Conservation (phyloP, 169 alveolate species). For the Condylostoma magnum region DNA sequence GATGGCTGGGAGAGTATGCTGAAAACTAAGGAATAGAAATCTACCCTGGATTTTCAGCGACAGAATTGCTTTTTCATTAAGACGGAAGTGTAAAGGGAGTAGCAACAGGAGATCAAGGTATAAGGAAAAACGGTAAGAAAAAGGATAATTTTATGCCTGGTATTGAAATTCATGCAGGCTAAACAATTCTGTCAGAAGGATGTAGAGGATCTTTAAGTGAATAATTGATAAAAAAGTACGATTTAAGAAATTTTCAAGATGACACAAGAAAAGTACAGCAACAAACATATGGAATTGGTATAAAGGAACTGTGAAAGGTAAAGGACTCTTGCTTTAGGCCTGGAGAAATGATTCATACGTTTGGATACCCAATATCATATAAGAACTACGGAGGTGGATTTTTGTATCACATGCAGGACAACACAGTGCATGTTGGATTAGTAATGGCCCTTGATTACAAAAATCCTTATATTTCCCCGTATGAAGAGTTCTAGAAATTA, state of each 20-base stretch:
- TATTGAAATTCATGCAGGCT: slow-evolving; percentile 61
- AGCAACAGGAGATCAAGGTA: slow-evolving; percentile 73
- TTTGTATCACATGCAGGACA: slow-evolving; percentile 77
- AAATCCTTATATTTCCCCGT: slow-evolving; percentile 79
- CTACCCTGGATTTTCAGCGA: slow-evolving; percentile 82
- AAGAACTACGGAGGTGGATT: slow-evolving; percentile 84
- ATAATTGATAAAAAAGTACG: slow-evolving; percentile 49
- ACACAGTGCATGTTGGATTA: slow-evolving; percentile 73
- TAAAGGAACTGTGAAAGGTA: slow-evolving; percentile 69
- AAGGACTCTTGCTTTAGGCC: not conserved
- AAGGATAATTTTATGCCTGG: slow-evolving; percentile 74
- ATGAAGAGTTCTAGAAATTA: slow-evolving; percentile 77
- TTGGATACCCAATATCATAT: slow-evolving; percentile 84
- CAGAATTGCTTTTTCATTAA: slow-evolving; percentile 36
- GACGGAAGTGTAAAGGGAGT: slow-evolving; percentile 77
- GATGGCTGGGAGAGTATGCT: slow-evolving; percentile 86
- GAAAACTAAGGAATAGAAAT: slow-evolving; percentile 83
- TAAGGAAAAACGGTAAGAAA: slow-evolving; percentile 70
- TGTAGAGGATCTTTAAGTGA: slow-evolving; percentile 84
- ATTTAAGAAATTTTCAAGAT: slow-evolving; percentile 44
- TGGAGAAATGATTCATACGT: slow-evolving; percentile 49
- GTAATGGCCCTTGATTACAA: slow-evolving; percentile 80
- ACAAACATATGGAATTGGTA: slow-evolving; percentile 72
- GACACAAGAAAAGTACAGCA: slow-evolving; percentile 38
- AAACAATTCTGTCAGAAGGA: slow-evolving; percentile 79